Conservation (phyloP, 1,284 basidiomycete genomes). For the Ganoderma sp. region DNA sequence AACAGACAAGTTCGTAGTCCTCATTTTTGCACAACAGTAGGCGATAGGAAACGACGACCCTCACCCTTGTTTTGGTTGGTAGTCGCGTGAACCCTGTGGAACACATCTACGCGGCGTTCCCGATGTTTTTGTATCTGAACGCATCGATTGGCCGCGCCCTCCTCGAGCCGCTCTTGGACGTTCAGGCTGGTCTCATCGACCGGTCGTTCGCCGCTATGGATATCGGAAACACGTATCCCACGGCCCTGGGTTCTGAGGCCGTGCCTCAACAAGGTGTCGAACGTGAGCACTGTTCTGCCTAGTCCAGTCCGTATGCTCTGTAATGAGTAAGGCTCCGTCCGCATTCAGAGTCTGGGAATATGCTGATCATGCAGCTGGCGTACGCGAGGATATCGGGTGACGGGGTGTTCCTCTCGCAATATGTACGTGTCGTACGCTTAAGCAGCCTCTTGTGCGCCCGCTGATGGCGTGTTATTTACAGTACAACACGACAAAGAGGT, state of each 20-base stretch:
- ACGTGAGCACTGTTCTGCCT: constrained; percentile 8
- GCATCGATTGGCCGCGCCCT: constrained; percentile 47
- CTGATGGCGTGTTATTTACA: constrained; percentile 34
- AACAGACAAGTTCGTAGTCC: not conserved
- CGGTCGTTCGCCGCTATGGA: constrained; percentile 48
- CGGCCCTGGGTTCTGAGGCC: constrained; percentile 14
- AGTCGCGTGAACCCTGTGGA: constrained; percentile 52
- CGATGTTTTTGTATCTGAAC: constrained; percentile 54
- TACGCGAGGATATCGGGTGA: constrained; percentile 67
- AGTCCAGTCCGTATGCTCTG: not conserved
- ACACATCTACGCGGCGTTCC: constrained; percentile 53
- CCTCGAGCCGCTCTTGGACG: constrained; percentile 54
- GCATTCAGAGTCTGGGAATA: constrained; percentile 65
- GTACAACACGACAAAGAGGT: constrained; percentile 64
- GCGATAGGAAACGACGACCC: not conserved
- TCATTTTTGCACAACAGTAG: not conserved
- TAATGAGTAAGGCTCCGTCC: not conserved
- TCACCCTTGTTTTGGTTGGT: not conserved
- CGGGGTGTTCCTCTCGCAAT: constrained; percentile 53
- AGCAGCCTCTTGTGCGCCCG: too few species aligned
- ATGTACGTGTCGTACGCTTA: constrained; percentile 46
- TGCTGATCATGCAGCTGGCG: constrained; percentile 74
- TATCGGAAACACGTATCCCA: constrained; percentile 42
- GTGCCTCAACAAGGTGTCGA: constrained; percentile 18
- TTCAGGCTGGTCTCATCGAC: constrained; percentile 41